phyloP scores from a whole-genome alignment of 225 moss, liverwort and hornwort genomes.

The Neckera pumila region DNA sequence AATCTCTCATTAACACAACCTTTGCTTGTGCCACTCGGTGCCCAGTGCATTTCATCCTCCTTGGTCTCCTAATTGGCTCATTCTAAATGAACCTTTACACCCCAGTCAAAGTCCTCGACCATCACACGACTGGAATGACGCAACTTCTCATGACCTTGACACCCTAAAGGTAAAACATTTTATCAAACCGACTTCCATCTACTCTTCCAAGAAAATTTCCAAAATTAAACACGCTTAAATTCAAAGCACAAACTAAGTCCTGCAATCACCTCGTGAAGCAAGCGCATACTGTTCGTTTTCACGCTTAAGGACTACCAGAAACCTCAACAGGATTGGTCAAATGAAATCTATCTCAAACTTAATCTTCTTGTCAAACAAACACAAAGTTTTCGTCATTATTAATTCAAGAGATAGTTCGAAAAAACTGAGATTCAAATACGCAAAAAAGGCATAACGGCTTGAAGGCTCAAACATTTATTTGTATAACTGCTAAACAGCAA shows the following conservation, averaged over 20 bases:
- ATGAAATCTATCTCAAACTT: not conserved
- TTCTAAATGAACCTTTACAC: not conserved
- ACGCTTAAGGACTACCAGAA: not conserved
- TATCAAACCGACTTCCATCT: not conserved
- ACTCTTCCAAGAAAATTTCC: not conserved
- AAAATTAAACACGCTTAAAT: not conserved
- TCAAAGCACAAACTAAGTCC: not conserved
- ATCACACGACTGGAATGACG: not conserved
- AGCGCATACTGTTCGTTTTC: not conserved
- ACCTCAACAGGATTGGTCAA: not conserved
- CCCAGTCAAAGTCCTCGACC: not conserved
- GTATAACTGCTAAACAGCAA: not conserved
- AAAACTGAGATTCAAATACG: not conserved
- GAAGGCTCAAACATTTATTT: not conserved
- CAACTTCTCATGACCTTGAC: not conserved
- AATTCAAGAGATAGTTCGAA: not conserved
- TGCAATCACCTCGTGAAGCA: not conserved
- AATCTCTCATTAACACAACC: slow-evolving; percentile 10
- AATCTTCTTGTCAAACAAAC: not conserved
- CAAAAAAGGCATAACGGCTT: not conserved
- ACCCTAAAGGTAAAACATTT: not conserved
- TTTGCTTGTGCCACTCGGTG: not conserved
- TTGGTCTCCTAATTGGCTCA: not conserved
- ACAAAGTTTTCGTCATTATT: not conserved
- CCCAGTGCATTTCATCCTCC: slow-evolving; percentile 32